Conservation (phyloP, 2,329 filamentous ascomycete species). For the Xylaria digitata region DNA sequence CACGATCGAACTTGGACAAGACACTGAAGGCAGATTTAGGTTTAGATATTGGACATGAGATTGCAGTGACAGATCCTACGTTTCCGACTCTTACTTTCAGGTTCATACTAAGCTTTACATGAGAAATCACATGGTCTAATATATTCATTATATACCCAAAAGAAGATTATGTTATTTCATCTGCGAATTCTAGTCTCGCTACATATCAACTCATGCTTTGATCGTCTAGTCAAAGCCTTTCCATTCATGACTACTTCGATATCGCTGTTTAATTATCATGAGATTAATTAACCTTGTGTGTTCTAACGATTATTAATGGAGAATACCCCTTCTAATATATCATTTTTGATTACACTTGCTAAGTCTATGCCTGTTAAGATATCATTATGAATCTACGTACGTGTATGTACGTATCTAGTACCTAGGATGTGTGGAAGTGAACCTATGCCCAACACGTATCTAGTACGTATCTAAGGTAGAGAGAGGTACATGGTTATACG, state of each 20-base stretch:
- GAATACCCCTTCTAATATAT: too few relatives aligned
- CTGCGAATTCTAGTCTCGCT: neutral
- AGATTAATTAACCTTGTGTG: neutral
- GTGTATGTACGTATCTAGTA: too few relatives aligned
- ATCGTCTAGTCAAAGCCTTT: neutral
- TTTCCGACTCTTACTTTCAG: slow-evolving; percentile 78
- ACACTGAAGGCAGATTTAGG: slow-evolving; percentile 76
- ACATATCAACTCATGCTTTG: neutral
- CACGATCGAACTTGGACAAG: slow-evolving; percentile 81
- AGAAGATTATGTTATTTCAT: neutral
- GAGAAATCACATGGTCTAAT: slow-evolving; percentile 7
- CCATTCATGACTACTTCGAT: neutral
- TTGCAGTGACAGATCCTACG: slow-evolving; percentile 92
- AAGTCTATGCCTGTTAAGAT: neutral
- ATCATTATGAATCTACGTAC: too few relatives aligned
- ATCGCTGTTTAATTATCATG: neutral
- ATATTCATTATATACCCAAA: neutral
- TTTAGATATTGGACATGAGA: slow-evolving; percentile 82
- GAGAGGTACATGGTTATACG: too few relatives aligned
- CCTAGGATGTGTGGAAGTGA: too few relatives aligned
- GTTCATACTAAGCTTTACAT: slow-evolving; percentile 62
- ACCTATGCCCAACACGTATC: too few relatives aligned
- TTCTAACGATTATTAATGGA: neutral
- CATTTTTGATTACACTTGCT: neutral
- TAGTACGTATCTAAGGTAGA: too few relatives aligned